Base-by-base conservation (phyloP, 305 asterid genomes). In the Fraxinus albicans region DNA sequence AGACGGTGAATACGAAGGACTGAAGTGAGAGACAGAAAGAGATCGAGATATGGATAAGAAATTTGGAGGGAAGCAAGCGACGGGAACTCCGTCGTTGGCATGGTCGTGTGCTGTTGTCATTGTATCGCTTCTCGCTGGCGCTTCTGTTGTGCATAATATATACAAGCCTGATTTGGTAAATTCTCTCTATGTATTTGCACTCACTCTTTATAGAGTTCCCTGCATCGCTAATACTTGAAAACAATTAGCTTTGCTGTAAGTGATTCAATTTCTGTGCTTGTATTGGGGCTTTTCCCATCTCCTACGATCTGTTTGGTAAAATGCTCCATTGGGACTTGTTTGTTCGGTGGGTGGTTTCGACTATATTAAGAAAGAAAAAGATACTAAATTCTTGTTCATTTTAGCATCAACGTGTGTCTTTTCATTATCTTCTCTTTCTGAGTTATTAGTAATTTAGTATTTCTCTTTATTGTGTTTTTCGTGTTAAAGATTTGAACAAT, bases 21-120 rank as follows among this genome's bases (percentile, higher is more conserved):
- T 29, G 31, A 29, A 1, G 2, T 0, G n/a, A 44, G 55, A 44
- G 55, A 44, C 5, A 0, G 0, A 47, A 2, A 67, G 5, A 23
- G 47, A 40, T 38, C 0, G 34, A 31, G 84, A 77, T 70, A 93
- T 94, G 98, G 90, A 89, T 36, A 84, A 79, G 77, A 94, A 84
- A 88, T 91, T 90, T 36, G 98, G 97, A 13, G 95, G 97, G 80
- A 93, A 88, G 85, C 85, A 23, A 67, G 91, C 93, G 77, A 91
- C 93, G 15, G 97, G 98, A 73, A 95, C 98, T 9, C 98, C 98
- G 80, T 95, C 98, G 53, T 25, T 94, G 85, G 94, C 94, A 13
- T 90, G 95, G 98, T 94, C 98, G 12, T 80, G 88, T 86, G 89
- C 80, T 33, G 92, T 95, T 67, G 92, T 90, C 2, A 86, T 95